Evolutionary conservation across 2,329 filamentous ascomycete genomes (phyloP).

Genomic region (Lecanicillium sp.): DNA sequence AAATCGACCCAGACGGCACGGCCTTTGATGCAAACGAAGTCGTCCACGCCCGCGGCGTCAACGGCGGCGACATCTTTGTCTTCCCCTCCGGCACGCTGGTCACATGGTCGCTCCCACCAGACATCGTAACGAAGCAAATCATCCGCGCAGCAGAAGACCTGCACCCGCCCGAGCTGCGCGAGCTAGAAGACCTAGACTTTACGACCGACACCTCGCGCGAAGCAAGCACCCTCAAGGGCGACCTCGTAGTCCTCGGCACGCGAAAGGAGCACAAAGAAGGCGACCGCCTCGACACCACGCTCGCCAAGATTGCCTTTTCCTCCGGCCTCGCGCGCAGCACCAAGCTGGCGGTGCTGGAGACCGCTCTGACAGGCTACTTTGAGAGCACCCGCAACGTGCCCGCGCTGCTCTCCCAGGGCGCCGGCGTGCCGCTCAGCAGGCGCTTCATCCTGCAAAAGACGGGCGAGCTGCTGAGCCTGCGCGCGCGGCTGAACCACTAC

Average conservation of each 20-base stretch:
- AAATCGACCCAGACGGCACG: constrained; percentile 52
- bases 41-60: constrained; percentile 51
- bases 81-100: constrained; percentile 94
- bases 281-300: constrained; percentile 49
- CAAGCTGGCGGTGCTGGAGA: constrained; percentile 87
- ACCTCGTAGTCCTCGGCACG: constrained; percentile 83
- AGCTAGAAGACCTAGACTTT: constrained; percentile 88
- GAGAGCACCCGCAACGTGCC: constrained; percentile 79
- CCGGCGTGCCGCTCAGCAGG: constrained; percentile 38
- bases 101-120: constrained; percentile 77
- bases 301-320: constrained; percentile 94
- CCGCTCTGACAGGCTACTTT: constrained; percentile 73
- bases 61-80: constrained; percentile 82
- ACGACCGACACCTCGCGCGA: constrained; percentile 65
- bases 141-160: constrained; percentile 68
- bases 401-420: constrained; percentile 61
- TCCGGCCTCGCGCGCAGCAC: constrained; percentile 88
- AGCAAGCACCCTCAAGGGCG: constrained; percentile 71
- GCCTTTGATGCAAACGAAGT: constrained; percentile 55
- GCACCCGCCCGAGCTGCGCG: constrained; percentile 59
- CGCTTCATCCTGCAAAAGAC: constrained; percentile 87
- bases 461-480: constrained; percentile 79
- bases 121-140: constrained; percentile 65
- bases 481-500: constrained; percentile 92
- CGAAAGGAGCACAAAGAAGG: constrained; percentile 41